These are phyloP conservation scores for Ogataea philodendri DNA, from an alignment of 805 yeast genomes.

Conservation along the genomic window DNA sequence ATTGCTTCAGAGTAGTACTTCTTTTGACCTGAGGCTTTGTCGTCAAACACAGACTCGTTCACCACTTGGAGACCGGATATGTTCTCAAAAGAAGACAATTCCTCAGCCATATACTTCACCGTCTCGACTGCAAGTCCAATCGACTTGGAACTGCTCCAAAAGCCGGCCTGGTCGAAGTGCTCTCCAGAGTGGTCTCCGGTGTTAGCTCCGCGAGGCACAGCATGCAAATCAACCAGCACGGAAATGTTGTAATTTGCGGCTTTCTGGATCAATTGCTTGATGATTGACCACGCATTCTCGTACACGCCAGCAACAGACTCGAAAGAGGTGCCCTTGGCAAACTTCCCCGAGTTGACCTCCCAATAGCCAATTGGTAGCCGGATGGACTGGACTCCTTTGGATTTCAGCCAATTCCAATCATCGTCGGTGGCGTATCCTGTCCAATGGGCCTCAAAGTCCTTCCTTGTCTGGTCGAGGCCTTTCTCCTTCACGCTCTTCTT, in stretches of 20 bases:
- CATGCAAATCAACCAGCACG: slow-evolving; percentile 82
- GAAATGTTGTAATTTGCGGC: slow-evolving; percentile 67
- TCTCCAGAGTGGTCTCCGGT: slow-evolving; percentile 83
- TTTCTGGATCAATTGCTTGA: slow-evolving; percentile 52
- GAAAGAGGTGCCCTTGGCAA: slow-evolving; percentile 61
- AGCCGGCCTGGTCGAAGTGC: slow-evolving; percentile 52
- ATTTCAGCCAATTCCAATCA: slow-evolving; percentile 77
- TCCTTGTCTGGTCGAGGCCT: slow-evolving; percentile 55
- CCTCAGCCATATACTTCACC: slow-evolving; percentile 60
- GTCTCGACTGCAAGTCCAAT: slow-evolving; percentile 47
- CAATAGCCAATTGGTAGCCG: slow-evolving; percentile 92
- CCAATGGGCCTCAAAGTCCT: slow-evolving; percentile 66
- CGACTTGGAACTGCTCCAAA: slow-evolving; percentile 52
- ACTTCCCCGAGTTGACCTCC: slow-evolving; percentile 68
- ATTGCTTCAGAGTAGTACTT: slow-evolving; percentile 66
- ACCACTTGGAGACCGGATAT: slow-evolving; percentile 81
- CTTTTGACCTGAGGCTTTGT: slow-evolving; percentile 50
- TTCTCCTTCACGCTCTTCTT: slow-evolving; percentile 42
- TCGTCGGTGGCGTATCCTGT: slow-evolving; percentile 52
- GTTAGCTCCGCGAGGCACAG: slow-evolving; percentile 91
- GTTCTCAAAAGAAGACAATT: slow-evolving; percentile 56
- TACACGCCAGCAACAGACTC: slow-evolving; percentile 55
- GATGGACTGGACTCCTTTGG: slow-evolving; percentile 70
- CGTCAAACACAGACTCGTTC: slow-evolving; percentile 74
- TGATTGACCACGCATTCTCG: slow-evolving; percentile 66